Conservation (phyloP, 225 moss, liverwort and hornwort genomes). For the Anthoceros angustus region DNA sequence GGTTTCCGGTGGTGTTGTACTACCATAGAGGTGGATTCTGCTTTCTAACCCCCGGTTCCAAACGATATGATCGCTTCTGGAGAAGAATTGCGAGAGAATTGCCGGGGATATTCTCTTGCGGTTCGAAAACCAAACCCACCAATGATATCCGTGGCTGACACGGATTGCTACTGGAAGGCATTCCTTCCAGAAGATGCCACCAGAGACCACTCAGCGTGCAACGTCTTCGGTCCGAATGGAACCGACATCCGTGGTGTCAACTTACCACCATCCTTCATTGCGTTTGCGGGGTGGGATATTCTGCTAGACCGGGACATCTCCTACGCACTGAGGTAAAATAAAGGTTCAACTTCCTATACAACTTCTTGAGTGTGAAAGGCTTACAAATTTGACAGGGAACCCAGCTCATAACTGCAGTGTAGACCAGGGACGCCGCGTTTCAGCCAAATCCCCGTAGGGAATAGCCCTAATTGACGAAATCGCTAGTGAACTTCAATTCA, state of each 20-base stretch:
- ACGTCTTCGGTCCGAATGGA: conserved; percentile 23
- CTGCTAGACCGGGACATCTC: conserved; percentile 1
- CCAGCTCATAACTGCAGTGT: too few relatives aligned
- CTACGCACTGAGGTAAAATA: too few relatives aligned
- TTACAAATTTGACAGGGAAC: too few relatives aligned
- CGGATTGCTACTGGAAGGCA: conserved; percentile 31
- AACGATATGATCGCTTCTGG: conserved; percentile 39
- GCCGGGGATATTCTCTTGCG: too few relatives aligned
- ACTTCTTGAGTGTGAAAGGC: too few relatives aligned
- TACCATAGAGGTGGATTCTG: conserved; percentile 88
- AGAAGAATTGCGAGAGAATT: conserved; percentile 25
- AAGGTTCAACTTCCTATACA: too few relatives aligned
- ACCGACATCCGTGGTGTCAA: background rate
- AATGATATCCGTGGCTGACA: too few relatives aligned
- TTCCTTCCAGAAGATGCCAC: conserved; percentile 10
- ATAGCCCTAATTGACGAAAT: background rate
- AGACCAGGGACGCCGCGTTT: too few relatives aligned
- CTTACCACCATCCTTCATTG: background rate
- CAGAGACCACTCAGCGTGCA: conserved; percentile 30
- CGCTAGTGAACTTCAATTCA: background rate
- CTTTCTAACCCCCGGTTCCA: conserved; percentile 33
- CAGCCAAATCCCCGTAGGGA: background rate
- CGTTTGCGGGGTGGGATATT: background rate
- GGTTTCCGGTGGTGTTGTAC: conserved; percentile 47
- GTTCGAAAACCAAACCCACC: too few relatives aligned